A percentile compares a stretch with the other conserved stretches of the same genome.
Evolutionary conservation across 2,329 filamentous ascomycete genomes (phyloP).

Genomic region (Teratosphaeriaceae sp.): DNA sequence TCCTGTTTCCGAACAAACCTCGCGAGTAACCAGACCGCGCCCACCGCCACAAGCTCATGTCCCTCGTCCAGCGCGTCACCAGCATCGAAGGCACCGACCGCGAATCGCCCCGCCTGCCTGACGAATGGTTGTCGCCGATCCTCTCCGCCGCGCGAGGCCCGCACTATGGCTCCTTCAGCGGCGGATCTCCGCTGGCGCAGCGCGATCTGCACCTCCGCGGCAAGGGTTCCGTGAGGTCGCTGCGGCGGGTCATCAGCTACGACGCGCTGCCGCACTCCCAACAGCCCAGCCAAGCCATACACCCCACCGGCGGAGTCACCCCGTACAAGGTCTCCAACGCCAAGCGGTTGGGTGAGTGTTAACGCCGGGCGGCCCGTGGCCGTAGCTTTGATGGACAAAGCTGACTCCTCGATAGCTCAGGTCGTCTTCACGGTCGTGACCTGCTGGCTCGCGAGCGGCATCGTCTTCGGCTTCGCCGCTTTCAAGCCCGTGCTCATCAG

Average conservation of each 20-base stretch:
- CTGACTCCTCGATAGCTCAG: conserved; percentile 49
- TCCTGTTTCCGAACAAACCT: too few species aligned
- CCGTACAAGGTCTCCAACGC: conserved; percentile 43
- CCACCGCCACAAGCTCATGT: conserved; percentile 33
- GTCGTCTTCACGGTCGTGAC: conserved; percentile 61
- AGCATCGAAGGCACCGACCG: conserved; percentile 44
- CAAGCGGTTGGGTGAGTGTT: conserved; percentile 26
- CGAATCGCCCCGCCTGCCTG: conserved; percentile 24
- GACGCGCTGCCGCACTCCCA: conserved; percentile 40
- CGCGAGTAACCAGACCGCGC: not conserved
- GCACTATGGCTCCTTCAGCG: conserved; percentile 15
- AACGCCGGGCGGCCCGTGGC: not conserved
- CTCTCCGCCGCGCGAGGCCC: conserved; percentile 9
- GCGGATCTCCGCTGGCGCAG: conserved; percentile 3
- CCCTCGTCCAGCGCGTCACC: conserved; percentile 47
- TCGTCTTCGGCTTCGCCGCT: conserved; percentile 79
- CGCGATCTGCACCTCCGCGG: conserved; percentile 4
- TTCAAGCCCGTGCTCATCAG: conserved; percentile 72
- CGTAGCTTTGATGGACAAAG: not conserved
- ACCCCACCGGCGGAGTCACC: conserved; percentile 35
- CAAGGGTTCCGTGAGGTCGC: conserved; percentile 21
- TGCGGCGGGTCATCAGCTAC: conserved; percentile 40
- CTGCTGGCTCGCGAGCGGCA: conserved; percentile 69
- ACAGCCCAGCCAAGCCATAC: conserved; percentile 31
- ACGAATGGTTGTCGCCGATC: conserved; percentile 12